Percentiles rank a stretch among this genome's conserved stretches.
Evolutionary conservation across 306 rosid species (phyloP).

Genomic region (Boehmeria nivea): DNA sequence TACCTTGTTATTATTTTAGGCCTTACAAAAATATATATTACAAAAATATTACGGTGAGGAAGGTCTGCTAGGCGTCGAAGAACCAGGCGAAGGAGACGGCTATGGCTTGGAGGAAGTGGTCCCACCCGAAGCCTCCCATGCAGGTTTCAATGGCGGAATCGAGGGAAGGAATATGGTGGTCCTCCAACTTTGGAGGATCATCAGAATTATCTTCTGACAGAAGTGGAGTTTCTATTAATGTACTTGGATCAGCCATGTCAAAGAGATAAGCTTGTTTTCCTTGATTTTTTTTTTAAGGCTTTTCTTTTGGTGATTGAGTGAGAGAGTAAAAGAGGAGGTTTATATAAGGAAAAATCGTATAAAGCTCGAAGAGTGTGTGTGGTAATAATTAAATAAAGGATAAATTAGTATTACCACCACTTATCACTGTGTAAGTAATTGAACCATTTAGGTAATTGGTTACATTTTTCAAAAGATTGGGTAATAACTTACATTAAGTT

Average conservation of each 20-base stretch:
- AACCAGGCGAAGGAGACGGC: conserved; percentile 49
- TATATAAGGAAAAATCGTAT: no score
- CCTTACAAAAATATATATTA: no score
- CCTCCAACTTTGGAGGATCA: not conserved
- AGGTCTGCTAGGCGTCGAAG: conserved; percentile 59
- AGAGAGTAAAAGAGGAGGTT: no score
- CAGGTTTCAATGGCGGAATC: conserved; percentile 40
- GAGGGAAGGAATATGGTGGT: conserved; percentile 33
- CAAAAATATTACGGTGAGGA: conserved; percentile 41
- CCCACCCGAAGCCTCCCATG: conserved; percentile 38
- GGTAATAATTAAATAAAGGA: no score
- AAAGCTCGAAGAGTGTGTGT: no score
- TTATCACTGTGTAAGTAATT: no score
- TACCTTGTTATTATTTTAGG: no score
- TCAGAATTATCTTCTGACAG: conserved; percentile 17
- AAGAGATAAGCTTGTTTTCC: not conserved
- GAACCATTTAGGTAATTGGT: no score
- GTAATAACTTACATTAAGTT: no score
- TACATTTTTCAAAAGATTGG: no score
- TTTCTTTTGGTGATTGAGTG: no score
- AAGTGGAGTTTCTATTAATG: conserved; percentile 22
- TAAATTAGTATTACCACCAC: no score
- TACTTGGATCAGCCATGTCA: conserved; percentile 21
- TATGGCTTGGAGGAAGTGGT: conserved; percentile 44
- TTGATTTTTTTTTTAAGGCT: not conserved